These are phyloP conservation scores for Albizia julibrissin DNA, from an alignment of 306 rosid species.

Conservation along the genomic window DNA sequence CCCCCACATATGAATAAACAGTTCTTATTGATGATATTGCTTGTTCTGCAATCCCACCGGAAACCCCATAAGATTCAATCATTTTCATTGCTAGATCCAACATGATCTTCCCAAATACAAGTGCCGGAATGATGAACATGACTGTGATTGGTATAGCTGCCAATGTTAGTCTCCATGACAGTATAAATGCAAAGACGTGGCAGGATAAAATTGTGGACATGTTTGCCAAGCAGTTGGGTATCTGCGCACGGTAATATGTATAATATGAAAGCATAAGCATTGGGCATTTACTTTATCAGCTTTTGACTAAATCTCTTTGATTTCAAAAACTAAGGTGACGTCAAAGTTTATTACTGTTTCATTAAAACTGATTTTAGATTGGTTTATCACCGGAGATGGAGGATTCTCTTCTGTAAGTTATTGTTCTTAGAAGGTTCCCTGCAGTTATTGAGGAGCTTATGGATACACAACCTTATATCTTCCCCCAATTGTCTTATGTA, in stretches of 20 bases:
- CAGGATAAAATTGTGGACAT: constrained; percentile 85
- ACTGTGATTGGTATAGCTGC: constrained; percentile 83
- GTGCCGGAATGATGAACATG: constrained; percentile 82
- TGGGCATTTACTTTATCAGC: not conserved
- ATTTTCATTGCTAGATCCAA: constrained; percentile 75
- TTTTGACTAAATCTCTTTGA: not conserved
- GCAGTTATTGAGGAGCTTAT: not conserved
- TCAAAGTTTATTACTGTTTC: constrained; percentile 3
- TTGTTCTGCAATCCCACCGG: constrained; percentile 87
- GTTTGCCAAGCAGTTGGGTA: constrained; percentile 77
- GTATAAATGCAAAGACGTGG: constrained; percentile 76
- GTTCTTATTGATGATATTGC: constrained; percentile 86
- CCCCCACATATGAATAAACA: constrained; percentile 81
- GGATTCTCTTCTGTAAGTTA: not conserved
- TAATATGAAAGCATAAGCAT: constrained; percentile 21
- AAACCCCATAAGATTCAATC: constrained; percentile 88
- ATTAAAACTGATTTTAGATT: not conserved
- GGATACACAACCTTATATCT: not conserved
- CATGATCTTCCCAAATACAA: constrained; percentile 72
- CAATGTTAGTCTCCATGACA: constrained; percentile 81
- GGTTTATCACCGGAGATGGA: not conserved
- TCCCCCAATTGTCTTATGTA: too few relatives aligned
- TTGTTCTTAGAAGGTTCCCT: not conserved
- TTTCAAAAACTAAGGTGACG: not conserved
- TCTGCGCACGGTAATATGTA: constrained; percentile 45